Conservation (phyloP, 2,329 filamentous ascomycete species). For the Fusarium neocosmosporiellum region DNA sequence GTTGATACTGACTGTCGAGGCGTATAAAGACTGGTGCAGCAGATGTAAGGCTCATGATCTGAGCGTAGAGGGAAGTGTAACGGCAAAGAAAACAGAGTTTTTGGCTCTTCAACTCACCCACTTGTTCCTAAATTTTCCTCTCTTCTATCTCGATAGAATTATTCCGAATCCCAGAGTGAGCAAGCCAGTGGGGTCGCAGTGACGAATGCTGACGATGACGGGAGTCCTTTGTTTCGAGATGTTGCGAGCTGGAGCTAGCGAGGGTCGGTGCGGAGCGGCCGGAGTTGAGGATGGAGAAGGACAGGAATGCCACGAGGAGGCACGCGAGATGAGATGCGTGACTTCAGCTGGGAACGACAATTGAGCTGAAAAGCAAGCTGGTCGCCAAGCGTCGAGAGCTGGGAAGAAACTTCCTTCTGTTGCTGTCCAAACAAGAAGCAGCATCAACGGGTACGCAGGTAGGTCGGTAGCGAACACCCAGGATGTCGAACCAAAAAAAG, state of each 20-base stretch:
- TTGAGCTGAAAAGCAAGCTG: slow-evolving; percentile 11
- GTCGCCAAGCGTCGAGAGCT: slow-evolving; percentile 4
- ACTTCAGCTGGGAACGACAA: slow-evolving; percentile 8
- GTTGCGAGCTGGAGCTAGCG: slow-evolving; percentile 36
- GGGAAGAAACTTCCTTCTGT: slow-evolving; percentile 2
- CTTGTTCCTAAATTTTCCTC: slow-evolving; percentile 9
- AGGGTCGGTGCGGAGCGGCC: slow-evolving; percentile 36
- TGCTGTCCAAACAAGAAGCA: slow-evolving; percentile 18
- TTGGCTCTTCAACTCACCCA: slow-evolving; percentile 5
- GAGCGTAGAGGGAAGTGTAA: not conserved
- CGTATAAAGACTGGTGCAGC: not conserved
- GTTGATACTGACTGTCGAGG: not conserved
- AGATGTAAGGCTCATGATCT: not conserved
- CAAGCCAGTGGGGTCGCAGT: slow-evolving; percentile 41
- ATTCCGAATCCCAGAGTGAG: slow-evolving; percentile 21
- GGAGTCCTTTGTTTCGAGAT: slow-evolving; percentile 24
- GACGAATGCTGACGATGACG: slow-evolving; percentile 37
- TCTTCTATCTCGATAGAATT: slow-evolving; percentile 15
- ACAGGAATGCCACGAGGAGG: slow-evolving; percentile 27
- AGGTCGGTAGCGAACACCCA: not conserved
- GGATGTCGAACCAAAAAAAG: slow-evolving; percentile 2
- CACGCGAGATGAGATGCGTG: slow-evolving; percentile 28
- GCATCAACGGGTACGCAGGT: not conserved
- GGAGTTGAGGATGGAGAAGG: slow-evolving; percentile 29
- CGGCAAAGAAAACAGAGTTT: slow-evolving; percentile 13